phyloP scores from a whole-genome alignment of 148 eudicot genomes.

The Heliamphora exappendiculata region DNA sequence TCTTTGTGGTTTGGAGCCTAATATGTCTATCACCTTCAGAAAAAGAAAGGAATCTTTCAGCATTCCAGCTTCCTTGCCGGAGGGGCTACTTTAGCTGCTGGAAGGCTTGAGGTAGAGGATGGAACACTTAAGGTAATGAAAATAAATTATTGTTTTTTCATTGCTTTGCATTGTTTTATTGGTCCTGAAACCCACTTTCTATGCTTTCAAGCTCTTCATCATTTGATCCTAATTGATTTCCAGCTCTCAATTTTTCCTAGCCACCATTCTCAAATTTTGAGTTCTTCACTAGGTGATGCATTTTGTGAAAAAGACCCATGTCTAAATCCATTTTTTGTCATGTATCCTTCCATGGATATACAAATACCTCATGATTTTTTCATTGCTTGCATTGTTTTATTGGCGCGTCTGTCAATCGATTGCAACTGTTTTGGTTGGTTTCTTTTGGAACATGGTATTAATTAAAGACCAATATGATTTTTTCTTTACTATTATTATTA shows the following conservation, averaged over 20 bases:
- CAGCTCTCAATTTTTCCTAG: not conserved
- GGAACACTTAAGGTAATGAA: constrained; percentile 69
- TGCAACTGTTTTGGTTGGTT: not conserved
- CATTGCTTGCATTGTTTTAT: too few species aligned
- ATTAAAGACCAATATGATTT: not conserved
- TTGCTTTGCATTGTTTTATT: not conserved
- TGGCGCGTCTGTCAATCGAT: not conserved
- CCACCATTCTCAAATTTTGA: not conserved
- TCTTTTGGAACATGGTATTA: not conserved
- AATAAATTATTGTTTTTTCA: not conserved
- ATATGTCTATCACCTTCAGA: constrained; percentile 34
- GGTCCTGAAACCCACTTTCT: not conserved
- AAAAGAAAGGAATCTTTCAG: constrained; percentile 85
- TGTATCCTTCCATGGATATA: not conserved
- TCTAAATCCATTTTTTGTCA: not conserved
- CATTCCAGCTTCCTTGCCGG: constrained; percentile 98
- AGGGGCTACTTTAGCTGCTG: constrained; percentile 91
- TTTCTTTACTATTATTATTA: too few species aligned
- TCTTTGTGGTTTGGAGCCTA: constrained; percentile 4
- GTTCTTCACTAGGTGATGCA: not conserved
- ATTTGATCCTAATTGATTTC: not conserved
- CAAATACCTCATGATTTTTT: not conserved
- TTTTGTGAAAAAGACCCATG: not conserved
- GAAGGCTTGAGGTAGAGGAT: constrained; percentile 57
- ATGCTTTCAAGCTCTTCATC: not conserved